Base-by-base conservation (phyloP, 768 basidiomycete genomes). In the Kwoniella sp. region DNA sequence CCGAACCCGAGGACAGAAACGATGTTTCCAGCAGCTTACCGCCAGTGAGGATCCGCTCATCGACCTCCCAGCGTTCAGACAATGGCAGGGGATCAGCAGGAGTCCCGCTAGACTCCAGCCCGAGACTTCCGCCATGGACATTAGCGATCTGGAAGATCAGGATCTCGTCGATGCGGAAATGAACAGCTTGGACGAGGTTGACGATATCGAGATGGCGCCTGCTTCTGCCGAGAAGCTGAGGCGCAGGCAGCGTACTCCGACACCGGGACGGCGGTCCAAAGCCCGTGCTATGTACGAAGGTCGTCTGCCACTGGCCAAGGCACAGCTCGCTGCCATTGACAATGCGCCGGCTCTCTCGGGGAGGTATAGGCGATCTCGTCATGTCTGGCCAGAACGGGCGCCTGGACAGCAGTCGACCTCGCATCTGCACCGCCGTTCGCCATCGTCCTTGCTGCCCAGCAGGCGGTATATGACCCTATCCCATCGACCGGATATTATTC, bases 401-500 rank as follows among this genome's bases (percentile, higher is more conserved):
- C 29, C 52, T 2, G 45, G 56, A 20, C 44, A 49, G 38, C 5
- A 41, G 10, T 57, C 44, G 15, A 51, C 49, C 31, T 46, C 56
- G 9, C 56, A 57, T 27, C 50, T 57, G 3, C 56, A 42, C 38
- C 50, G 56, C 39, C 31, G 37, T n/a, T 57, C 56, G 2, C 56
- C 56, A 4, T 50, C 56, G 5, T 46, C 44, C 25, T 38, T 57
- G 10, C 33, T 57, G 22, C 44, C 50, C 9, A 32, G 23, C n/a
- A 25, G 43, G n/a, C 41, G 36, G 37, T 48, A 37, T 15, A 44
- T 37, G 43, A 42, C 48, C 20, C 38, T 28, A 32, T 50, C 48
- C 6, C 48, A 50, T 29, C 31, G 41, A 22, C 37, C 52, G 8
- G 23, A 15, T 15, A 50, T 31, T 22, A 26, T 49, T 23, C n/a